These are phyloP conservation scores for Melanogaster broomeanus DNA, from an alignment of 768 basidiomycete species.

Conservation along the genomic window DNA sequence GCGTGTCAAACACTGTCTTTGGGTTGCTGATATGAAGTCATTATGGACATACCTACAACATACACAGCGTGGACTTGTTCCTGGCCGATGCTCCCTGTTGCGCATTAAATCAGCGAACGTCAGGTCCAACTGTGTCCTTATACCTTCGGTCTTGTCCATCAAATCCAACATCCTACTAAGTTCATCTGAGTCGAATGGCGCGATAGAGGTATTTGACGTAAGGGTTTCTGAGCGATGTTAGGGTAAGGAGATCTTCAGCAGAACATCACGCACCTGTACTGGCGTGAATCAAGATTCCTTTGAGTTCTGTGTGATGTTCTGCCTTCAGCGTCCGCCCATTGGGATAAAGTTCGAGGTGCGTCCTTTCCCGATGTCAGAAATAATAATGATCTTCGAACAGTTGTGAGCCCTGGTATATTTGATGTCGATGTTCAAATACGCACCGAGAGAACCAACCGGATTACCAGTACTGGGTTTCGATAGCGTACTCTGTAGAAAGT, in stretches of 20 bases:
- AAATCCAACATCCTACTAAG: no score
- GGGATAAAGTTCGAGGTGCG: conserved; percentile 5
- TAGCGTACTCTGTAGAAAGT: conserved; percentile 12
- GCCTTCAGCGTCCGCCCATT: background rate
- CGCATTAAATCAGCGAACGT: background rate
- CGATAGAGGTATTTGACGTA: conserved; percentile 4
- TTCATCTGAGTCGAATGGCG: no score
- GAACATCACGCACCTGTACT: conserved; percentile 18
- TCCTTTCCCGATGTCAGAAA: background rate
- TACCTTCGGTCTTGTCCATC: no score
- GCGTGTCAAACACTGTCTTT: background rate
- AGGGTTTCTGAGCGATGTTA: background rate
- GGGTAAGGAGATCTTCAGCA: background rate
- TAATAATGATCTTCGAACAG: background rate
- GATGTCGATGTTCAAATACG: background rate
- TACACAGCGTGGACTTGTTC: background rate
- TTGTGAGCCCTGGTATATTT: background rate
- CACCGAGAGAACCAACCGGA: background rate
- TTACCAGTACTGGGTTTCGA: conserved; percentile 27
- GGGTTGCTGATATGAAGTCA: background rate
- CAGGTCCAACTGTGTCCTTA: background rate
- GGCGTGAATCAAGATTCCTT: conserved; percentile 3
- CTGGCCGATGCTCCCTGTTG: background rate
- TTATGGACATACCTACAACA: background rate
- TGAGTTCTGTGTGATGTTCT: background rate